Conservation (phyloP, 345 rosid species). For the Moringa oleifera region DNA sequence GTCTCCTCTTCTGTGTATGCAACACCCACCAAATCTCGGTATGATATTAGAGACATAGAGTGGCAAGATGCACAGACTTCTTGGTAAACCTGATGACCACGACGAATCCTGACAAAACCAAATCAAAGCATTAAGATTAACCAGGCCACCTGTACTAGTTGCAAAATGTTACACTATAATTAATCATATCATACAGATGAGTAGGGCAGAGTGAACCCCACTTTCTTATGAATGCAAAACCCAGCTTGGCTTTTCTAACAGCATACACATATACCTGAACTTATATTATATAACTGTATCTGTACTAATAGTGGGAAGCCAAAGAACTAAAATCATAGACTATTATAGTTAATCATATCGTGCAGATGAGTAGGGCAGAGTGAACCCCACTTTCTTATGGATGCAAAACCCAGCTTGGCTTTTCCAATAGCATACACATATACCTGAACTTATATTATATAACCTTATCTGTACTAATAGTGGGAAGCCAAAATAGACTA, state of each 20-base stretch:
- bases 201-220: not conserved
- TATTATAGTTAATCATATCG: no score
- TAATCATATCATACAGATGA: no score
- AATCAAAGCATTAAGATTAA: slow-evolving; percentile 5
- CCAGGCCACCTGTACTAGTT: not conserved
- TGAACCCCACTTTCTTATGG: not conserved
- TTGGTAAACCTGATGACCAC: slow-evolving; percentile 96
- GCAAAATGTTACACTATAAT: not conserved
- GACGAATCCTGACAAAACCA: slow-evolving; percentile 72
- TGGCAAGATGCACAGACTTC: slow-evolving; percentile 99
- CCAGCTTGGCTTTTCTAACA: no score
- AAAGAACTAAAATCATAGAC: no score
- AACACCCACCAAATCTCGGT: slow-evolving; percentile 93
- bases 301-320: no score
- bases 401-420: no score
- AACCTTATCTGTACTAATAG: no score
- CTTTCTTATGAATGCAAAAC: not conserved
- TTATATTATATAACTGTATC: no score
- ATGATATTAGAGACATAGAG: slow-evolving; percentile 93
- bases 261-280: no score
- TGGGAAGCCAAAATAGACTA: no score
- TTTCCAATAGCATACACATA: no score
- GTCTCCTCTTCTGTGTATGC: slow-evolving; percentile 98
- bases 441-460: no score
- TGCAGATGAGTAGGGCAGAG: not conserved